Base-by-base conservation (phyloP, 768 basidiomycete genomes). In the Rhodosporidiobolus odoratus region DNA sequence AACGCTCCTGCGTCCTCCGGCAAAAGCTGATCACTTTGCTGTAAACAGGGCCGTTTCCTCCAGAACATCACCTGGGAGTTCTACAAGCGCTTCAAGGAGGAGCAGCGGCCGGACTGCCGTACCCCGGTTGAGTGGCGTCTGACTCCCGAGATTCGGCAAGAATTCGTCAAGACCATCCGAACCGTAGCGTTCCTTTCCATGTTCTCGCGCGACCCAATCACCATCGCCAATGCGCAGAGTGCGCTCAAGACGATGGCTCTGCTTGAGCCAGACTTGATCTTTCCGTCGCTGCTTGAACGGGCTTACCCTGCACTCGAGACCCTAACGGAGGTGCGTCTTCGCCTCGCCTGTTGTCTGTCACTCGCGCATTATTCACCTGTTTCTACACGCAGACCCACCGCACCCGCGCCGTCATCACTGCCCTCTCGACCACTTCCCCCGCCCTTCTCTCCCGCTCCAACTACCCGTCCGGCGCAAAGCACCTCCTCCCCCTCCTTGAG, bases 271-370 rank as follows among this genome's bases (percentile, higher is more conserved):
- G 90, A 91, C 77, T 82, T 95, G 30, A 87, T 94, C 73, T 81
- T 94, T 52, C 86, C 88, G 54, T 86, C 90, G 0, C 84, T 94
- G 50, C 79, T 94, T 68, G 91, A 94, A 78, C 83, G 91, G 63
- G 90, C 90, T 16, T 86, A 89, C 9, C 90, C 91, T 2, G 89
- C 91, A 1, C 80, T 96, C n/a, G 91, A 93, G 79, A 87, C 90
- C 6, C 80, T 94, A n/a, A 87, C 88, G 23, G 91, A 93, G 84
- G 89, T 88, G 73, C 53, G 83, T 75, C 32, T 10, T 38, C 32
- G 19, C 35, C 63, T 30, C 30, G 38, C 72, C 41, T 50, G 27
- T 68, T 66, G 19, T 19, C 8, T 34, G 34, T 41, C n/a, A n/a
- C n/a, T 8, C 37, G 6, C n/a, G 48, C 45, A 2, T 21, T 1